Evolutionary conservation across 2,329 filamentous ascomycete species (phyloP), one percentile per base, ranked within the genome.

Genomic region (Dactylellina sp.): DNA sequence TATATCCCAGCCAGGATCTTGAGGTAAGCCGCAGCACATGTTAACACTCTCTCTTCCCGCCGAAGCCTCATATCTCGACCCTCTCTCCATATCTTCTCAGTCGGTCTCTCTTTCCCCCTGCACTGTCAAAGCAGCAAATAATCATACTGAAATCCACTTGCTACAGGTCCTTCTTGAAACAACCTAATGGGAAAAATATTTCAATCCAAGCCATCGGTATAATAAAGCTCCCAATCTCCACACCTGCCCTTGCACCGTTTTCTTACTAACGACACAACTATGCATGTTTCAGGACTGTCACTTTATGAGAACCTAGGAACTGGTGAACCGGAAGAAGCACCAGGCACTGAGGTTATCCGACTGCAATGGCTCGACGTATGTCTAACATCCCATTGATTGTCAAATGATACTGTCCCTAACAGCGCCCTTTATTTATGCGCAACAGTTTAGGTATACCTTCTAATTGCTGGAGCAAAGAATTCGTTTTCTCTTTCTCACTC

Each of bases 1-100:
- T 99, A 97, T 83, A 93, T 99, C 42, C 95, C 95, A 75, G 95
- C 95, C 49, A 91, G 95, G 79, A 99, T 99, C 82, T 88, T 99
- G 76, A 92, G 95, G 85, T 87, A 83, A 74, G 80, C 76, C 24
- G 16, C 50, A 32, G 12, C 28, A n/a, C n/a, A 39, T 56, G 11
- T 46, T 44, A 44, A 7, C 11, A 22, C 7, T 35, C 12, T 6
- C 6, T 18, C 18, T 40, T 7, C 7, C 7, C 39, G 24, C 20
- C 18, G 20, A 59, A 32, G 9, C 9, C 28, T 32, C 22, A 53
- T 7, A 28, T 9, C 32, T 18, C 49, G 14, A 18, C 56, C 28
- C 9, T 16, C n/a, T n/a, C n/a, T n/a, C n/a, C n/a, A n/a, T n/a
- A n/a, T n/a, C n/a, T n/a, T n/a, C n/a, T n/a, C n/a, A n/a, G n/a